Percentiles rank a stretch among this genome's conserved stretches.
Conservation (phyloP, 2,329 filamentous ascomycete genomes). For the Aschersonia sp. region DNA sequence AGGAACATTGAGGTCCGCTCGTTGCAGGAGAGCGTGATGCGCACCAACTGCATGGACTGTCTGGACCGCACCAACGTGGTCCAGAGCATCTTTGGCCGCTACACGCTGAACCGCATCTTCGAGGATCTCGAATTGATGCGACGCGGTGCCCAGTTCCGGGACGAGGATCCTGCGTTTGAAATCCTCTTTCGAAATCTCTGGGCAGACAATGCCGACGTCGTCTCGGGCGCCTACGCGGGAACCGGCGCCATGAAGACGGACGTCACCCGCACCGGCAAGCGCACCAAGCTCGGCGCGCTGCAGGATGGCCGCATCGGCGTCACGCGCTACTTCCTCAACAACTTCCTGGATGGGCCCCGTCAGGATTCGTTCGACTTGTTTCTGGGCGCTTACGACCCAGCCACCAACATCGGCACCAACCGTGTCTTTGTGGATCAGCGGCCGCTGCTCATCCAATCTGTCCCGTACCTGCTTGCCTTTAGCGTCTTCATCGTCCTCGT, state of each 20-base stretch:
- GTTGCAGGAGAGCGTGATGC: slow-evolving; percentile 76
- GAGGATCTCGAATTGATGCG: slow-evolving; percentile 67
- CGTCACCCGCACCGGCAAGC: slow-evolving; percentile 82
- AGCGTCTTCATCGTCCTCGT: slow-evolving; percentile 73
- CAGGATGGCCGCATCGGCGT: slow-evolving; percentile 81
- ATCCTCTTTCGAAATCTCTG: slow-evolving; percentile 90
- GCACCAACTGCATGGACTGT: slow-evolving; percentile 99
- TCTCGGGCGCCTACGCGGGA: slow-evolving; percentile 84
- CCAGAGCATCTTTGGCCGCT: slow-evolving; percentile 89
- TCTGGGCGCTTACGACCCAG: slow-evolving; percentile 70
- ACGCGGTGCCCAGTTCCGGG: slow-evolving; percentile 60
- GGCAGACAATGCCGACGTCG: slow-evolving; percentile 96
- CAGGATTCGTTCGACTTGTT: slow-evolving; percentile 96
- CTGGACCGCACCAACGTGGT: slow-evolving; percentile 96
- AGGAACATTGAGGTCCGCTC: slow-evolving; percentile 67
- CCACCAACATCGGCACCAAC: slow-evolving; percentile 53
- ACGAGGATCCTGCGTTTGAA: slow-evolving; percentile 70
- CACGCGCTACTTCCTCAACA: slow-evolving; percentile 83
- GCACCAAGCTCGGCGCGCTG: slow-evolving; percentile 71
- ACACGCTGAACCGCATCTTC: slow-evolving; percentile 78
- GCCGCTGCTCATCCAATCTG: slow-evolving; percentile 78
- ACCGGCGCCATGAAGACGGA: slow-evolving; percentile 98
- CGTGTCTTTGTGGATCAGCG: slow-evolving; percentile 72
- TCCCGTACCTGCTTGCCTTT: slow-evolving; percentile 80
- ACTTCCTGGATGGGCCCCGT: slow-evolving; percentile 83